Evolutionary conservation across 345 rosid genomes (phyloP), one percentile per base, ranked within the genome.

Genomic region (Salix dunnii): DNA sequence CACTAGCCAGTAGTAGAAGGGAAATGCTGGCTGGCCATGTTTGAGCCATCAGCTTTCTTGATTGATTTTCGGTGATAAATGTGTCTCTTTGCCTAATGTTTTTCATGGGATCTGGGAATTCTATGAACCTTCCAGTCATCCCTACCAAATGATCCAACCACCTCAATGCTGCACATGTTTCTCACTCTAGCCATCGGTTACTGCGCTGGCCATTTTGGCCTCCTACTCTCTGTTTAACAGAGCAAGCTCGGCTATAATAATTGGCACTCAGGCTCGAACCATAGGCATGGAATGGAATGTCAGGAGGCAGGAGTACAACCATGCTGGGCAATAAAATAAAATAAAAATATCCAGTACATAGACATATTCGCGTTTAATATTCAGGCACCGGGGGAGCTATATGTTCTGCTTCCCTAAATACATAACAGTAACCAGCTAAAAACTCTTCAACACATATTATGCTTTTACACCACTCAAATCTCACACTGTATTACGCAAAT

Each of bases 401-500:
- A 74, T 53, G 11, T 74, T 23, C 63, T 49, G 69, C 62, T 73
- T 67, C 83, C 40, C 70, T 17, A 76, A 64, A 48, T 28, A 76
- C n/a, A 71, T 14, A 55, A 23, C 71, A 49, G 7, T 7, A 14
- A 68, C 71, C 70, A 72, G 27, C 60, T 68, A 49, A 49, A n/a
- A 42, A 49, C 11, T 74, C 55, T 71, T 74, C 27, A 75, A 75
- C 38, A 73, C 61, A 63, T 70, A 25, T 74, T 23, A 35, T 23
- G 63, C 20, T 61, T 27, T 74, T 68, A 58, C n/a, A 20, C 62
- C 74, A 74, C 14, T 27, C 51, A 13, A 55, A 72, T 68, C 38
- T 73, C 38, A 30, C 60, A 40, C 20, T 14, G 9, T 20, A 49
- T 82, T 77, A 91, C 3, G 91, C 97, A 9, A 86, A 88, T 79